These are phyloP conservation scores for Podospora didyma DNA, from an alignment of 495 filamentous ascomycete genomes.

Conservation along the genomic window DNA sequence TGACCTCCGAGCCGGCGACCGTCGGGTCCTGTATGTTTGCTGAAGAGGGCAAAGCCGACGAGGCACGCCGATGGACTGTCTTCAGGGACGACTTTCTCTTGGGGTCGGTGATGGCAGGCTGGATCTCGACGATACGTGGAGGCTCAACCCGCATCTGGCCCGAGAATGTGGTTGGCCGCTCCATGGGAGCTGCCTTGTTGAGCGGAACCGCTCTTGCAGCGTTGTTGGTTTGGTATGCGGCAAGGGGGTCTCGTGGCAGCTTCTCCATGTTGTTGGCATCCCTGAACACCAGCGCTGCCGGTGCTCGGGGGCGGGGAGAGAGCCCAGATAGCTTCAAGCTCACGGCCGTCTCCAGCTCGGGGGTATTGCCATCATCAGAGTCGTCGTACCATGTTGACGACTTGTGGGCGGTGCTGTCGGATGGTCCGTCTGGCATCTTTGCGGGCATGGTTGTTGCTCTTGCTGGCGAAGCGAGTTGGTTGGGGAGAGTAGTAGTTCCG, in stretches of 20 bases:
- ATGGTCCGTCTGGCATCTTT: neutral
- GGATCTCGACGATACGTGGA: conserved; percentile 25
- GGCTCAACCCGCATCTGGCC: conserved; percentile 7
- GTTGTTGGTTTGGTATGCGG: neutral
- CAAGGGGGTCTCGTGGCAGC: neutral
- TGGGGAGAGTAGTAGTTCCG: conserved; percentile 18
- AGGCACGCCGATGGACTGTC: neutral
- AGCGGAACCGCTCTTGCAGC: neutral
- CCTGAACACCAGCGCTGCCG: neutral
- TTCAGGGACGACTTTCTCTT: conserved; percentile 16
- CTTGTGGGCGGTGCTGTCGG: conserved; percentile 5
- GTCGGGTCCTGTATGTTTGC: neutral
- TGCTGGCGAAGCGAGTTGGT: conserved; percentile 14
- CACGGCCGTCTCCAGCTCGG: neutral
- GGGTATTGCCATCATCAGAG: conserved; percentile 18
- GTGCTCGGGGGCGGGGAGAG: conserved; percentile 2
- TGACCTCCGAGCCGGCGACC: neutral
- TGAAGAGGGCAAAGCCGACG: neutral
- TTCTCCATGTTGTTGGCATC: neutral
- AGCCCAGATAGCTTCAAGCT: neutral
- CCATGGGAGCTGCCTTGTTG: neutral
- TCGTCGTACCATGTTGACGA: conserved; percentile 36
- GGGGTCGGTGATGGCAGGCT: conserved; percentile 10
- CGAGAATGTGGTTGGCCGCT: conserved; percentile 14
- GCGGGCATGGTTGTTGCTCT: conserved; percentile 7